These are phyloP conservation scores for Pythium apleroticum DNA, from an alignment of 352 stramenopile species.

Conservation along the genomic window DNA sequence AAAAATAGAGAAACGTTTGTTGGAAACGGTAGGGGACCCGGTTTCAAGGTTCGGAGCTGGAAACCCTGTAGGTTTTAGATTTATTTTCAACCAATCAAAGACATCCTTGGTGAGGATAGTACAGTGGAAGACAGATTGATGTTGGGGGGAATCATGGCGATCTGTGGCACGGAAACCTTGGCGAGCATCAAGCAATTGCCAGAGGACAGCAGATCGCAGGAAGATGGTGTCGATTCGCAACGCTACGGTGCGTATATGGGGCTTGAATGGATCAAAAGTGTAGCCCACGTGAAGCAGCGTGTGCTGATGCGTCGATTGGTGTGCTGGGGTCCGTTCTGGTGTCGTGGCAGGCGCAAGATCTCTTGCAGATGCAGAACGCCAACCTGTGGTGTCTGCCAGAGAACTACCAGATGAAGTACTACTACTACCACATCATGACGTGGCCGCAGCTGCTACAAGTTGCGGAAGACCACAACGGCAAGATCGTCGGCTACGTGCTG, in stretches of 20 bases:
- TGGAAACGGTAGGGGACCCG: background rate
- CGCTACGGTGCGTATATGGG: constrained; percentile 66
- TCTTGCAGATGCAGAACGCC: constrained; percentile 98
- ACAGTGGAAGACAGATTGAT: constrained; percentile 24
- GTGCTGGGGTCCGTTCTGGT: background rate
- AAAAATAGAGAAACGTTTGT: constrained; percentile 15
- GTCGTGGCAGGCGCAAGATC: constrained; percentile 82
- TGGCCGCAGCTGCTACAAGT: constrained; percentile 99
- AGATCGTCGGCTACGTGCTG: constrained; percentile 99
- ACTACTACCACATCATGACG: constrained; percentile 99
- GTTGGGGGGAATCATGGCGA: background rate
- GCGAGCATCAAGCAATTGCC: constrained; percentile 25
- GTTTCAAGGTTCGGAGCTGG: background rate
- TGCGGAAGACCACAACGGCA: constrained; percentile 95
- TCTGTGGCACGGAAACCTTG: constrained; percentile 24
- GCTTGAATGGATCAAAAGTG: background rate
- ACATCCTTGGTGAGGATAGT: background rate
- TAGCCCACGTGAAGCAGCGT: background rate
- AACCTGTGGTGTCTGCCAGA: constrained; percentile 99
- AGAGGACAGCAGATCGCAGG: constrained; percentile 7
- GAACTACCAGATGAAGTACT: constrained; percentile 99
- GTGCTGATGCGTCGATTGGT: background rate
- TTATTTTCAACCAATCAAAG: constrained; percentile 1
- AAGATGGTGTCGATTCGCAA: constrained; percentile 96
- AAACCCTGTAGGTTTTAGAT: constrained; percentile 1